Conservation (phyloP, 75 land plant species). For the Picea sitchensis region DNA sequence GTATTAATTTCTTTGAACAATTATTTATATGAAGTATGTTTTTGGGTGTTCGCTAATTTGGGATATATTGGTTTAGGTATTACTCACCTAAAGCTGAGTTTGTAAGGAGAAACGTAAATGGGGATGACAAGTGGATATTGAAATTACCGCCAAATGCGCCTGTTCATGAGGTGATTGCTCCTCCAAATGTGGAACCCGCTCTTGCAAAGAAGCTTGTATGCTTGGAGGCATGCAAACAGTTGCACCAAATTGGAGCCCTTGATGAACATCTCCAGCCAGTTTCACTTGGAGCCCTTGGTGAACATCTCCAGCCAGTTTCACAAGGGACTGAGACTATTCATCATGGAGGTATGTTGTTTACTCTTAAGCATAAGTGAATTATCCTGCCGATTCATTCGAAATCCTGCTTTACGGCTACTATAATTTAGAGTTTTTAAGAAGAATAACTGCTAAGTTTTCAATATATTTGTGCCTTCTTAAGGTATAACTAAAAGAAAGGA, state of each 20-base stretch:
- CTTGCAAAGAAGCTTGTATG: slow-evolving; percentile 73
- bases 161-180: slow-evolving; percentile 54
- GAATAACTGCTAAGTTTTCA: too few relatives aligned
- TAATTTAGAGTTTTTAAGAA: too few relatives aligned
- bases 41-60: slow-evolving; percentile 2
- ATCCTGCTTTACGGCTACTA: too few relatives aligned
- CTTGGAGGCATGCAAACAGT: slow-evolving; percentile 78
- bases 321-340: too few relatives aligned
- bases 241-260: slow-evolving; percentile 72
- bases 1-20: neutral
- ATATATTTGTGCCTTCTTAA: neutral
- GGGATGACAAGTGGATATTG: slow-evolving; percentile 33
- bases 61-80: slow-evolving; percentile 27
- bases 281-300: slow-evolving; percentile 20
- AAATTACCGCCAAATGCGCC: slow-evolving; percentile 81
- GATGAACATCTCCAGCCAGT: slow-evolving; percentile 66
- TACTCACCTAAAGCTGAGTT: slow-evolving; percentile 66
- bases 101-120: neutral
- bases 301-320: too few relatives aligned
- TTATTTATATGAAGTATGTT: neutral
- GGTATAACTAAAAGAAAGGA: slow-evolving; percentile 94
- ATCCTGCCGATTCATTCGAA: too few relatives aligned
- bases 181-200: slow-evolving; percentile 18
- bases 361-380: too few relatives aligned
- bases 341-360: slow-evolving; percentile 39